Percentiles rank a stretch among this genome's conserved stretches.
Conservation (phyloP, 2,329 filamentous ascomycete genomes). For the Fusarium sterilihyphosum region DNA sequence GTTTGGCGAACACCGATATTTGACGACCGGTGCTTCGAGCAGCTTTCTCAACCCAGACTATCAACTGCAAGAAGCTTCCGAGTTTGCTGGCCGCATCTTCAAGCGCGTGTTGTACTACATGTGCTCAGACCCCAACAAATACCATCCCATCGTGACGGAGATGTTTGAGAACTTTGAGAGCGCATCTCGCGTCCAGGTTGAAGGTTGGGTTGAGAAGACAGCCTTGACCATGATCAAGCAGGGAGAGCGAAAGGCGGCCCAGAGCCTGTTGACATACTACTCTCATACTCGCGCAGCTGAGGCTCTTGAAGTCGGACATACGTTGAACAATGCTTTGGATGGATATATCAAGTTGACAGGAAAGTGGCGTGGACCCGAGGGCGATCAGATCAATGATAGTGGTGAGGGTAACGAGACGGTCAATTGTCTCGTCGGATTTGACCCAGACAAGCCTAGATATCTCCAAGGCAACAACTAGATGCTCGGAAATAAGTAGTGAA, state of each 20-base stretch:
- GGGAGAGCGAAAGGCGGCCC: conserved; percentile 25
- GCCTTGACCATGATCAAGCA: conserved; percentile 26
- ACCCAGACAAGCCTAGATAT: conserved; percentile 33
- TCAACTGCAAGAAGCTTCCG: conserved; percentile 34
- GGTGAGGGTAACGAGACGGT: conserved; percentile 39
- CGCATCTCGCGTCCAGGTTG: conserved; percentile 24
- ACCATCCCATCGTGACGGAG: conserved; percentile 29
- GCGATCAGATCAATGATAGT: conserved; percentile 37
- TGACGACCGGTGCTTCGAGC: conserved; percentile 36
- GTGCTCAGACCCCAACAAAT: conserved; percentile 33
- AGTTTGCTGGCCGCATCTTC: conserved; percentile 36
- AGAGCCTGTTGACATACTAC: conserved; percentile 34
- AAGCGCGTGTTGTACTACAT: conserved; percentile 39
- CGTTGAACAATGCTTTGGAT: conserved; percentile 33
- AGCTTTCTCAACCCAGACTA: conserved; percentile 41
- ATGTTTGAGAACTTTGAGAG: conserved; percentile 26
- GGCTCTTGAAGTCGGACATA: conserved; percentile 30
- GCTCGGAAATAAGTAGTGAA: neutral
- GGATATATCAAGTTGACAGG: conserved; percentile 37
- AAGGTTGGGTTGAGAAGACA: conserved; percentile 35
- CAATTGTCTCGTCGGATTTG: conserved; percentile 37
- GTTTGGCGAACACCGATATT: conserved; percentile 34
- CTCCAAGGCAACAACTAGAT: conserved; percentile 9
- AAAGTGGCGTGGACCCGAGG: conserved; percentile 30
- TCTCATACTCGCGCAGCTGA: conserved; percentile 33